phyloP scores from a whole-genome alignment of 2,329 filamentous ascomycete species.

The Calonectria crousiana region DNA sequence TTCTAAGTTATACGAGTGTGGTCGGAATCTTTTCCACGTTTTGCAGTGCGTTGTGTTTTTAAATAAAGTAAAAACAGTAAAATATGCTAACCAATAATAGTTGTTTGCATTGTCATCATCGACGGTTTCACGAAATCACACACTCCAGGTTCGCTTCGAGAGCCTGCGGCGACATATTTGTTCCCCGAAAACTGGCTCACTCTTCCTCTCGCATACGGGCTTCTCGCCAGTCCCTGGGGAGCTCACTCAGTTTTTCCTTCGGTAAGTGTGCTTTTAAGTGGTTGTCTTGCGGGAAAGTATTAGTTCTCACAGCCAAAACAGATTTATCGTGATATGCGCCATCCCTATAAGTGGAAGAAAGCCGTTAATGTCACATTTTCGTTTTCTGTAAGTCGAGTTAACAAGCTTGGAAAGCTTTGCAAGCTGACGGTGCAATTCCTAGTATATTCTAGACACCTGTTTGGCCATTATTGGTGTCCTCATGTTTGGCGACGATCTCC shows the following conservation, averaged over 20 bases:
- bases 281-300: neutral
- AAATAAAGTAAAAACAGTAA: neutral
- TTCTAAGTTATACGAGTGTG: constrained; percentile 91
- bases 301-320: constrained; percentile 38
- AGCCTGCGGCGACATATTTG: constrained; percentile 83
- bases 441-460: constrained; percentile 83
- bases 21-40: constrained; percentile 93
- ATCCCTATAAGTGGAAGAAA: constrained; percentile 83
- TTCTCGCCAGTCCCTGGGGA: constrained; percentile 83
- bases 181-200: constrained; percentile 90
- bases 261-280: constrained; percentile 49
- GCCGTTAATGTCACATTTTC: constrained; percentile 85
- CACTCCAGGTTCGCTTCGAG: constrained; percentile 82
- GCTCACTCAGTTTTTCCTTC: constrained; percentile 84
- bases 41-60: constrained; percentile 73
- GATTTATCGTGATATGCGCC: constrained; percentile 74
- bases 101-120: constrained; percentile 84
- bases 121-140: constrained; percentile 89
- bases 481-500: constrained; percentile 94
- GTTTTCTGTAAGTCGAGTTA: constrained; percentile 74
- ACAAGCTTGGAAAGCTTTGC: neutral
- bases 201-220: constrained; percentile 87
- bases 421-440: neutral
- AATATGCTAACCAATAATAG: constrained; percentile 55
- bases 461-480: constrained; percentile 88